Evolutionary conservation across 2,329 filamentous ascomycete genomes (phyloP).

Genomic region (Reticulascus tulasneorum): DNA sequence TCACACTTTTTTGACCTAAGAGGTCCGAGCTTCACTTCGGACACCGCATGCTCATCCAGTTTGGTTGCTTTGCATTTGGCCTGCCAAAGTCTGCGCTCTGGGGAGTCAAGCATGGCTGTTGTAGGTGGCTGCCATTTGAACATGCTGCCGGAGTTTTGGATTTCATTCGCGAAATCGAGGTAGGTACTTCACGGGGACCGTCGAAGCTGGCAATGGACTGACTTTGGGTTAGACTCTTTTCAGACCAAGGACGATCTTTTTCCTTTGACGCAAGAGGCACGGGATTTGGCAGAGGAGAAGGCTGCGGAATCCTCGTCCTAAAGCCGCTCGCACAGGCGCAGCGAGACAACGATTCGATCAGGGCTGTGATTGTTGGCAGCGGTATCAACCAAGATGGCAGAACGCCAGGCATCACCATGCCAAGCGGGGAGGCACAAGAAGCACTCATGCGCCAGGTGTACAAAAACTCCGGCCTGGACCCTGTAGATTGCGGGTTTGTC

Average conservation of each 20-base stretch:
- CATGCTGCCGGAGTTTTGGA: slow-evolving; percentile 15
- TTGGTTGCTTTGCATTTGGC: slow-evolving; percentile 28
- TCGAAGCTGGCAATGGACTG: no score
- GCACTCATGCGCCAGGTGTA: slow-evolving; percentile 28
- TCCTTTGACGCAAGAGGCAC: slow-evolving; percentile 2
- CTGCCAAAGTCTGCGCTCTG: slow-evolving; percentile 23
- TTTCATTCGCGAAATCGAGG: no score
- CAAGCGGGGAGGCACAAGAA: slow-evolving; percentile 23
- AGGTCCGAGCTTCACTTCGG: slow-evolving; percentile 26
- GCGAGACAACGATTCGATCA: slow-evolving; percentile 31
- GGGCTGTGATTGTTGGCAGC: slow-evolving; percentile 28
- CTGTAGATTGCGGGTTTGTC: slow-evolving; percentile 25
- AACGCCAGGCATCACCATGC: slow-evolving; percentile 33
- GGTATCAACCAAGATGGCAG: slow-evolving; percentile 33
- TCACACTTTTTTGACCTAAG: slow-evolving; percentile 22
- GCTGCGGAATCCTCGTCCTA: slow-evolving; percentile 33
- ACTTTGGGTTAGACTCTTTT: no score
- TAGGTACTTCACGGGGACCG: slow-evolving; percentile 7
- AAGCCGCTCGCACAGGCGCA: slow-evolving; percentile 43
- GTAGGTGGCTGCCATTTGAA: slow-evolving; percentile 32
- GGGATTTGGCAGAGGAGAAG: slow-evolving; percentile 9
- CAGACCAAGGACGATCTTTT: slow-evolving; percentile 20
- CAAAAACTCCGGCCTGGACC: slow-evolving; percentile 14
- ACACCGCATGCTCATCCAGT: slow-evolving; percentile 31
- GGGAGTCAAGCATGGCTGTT: slow-evolving; percentile 26